Evolutionary conservation across 805 yeast species (phyloP).

Genomic region (Scheffersomyces coipomensis): DNA sequence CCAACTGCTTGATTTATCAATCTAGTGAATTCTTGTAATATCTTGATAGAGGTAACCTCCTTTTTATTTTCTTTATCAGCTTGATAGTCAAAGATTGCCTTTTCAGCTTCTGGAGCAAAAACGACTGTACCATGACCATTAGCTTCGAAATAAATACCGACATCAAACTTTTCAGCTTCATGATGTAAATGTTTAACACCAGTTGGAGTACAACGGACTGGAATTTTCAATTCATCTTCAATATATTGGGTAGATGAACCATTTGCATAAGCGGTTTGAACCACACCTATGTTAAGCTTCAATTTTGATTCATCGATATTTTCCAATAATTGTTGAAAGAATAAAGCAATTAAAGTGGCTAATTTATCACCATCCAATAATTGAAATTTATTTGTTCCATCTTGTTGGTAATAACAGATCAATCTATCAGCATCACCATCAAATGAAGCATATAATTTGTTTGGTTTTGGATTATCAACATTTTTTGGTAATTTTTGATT

Average conservation of each 20-base stretch:
- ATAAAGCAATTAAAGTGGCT: slow-evolving; percentile 77
- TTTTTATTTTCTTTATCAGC: slow-evolving; percentile 33
- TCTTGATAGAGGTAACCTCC: slow-evolving; percentile 48
- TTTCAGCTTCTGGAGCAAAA: slow-evolving; percentile 56
- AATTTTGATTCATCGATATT: slow-evolving; percentile 47
- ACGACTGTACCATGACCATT: slow-evolving; percentile 98
- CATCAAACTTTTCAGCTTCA: slow-evolving; percentile 78
- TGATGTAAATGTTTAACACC: slow-evolving; percentile 97
- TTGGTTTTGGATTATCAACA: slow-evolving; percentile 39
- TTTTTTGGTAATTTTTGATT: slow-evolving; percentile 75
- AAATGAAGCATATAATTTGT: slow-evolving; percentile 70
- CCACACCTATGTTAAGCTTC: slow-evolving; percentile 64
- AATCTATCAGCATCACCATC: slow-evolving; percentile 98
- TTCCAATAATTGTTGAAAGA: slow-evolving; percentile 51
- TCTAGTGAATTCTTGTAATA: slow-evolving; percentile 59
- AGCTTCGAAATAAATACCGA: slow-evolving; percentile 96
- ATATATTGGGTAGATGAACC: slow-evolving; percentile 84
- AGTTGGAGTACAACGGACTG: slow-evolving; percentile 87
- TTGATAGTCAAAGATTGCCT: slow-evolving; percentile 27
- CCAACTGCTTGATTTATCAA: slow-evolving; percentile 97
- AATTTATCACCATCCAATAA: slow-evolving; percentile 92
- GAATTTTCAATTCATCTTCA: slow-evolving; percentile 57
- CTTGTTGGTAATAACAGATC: slow-evolving; percentile 65
- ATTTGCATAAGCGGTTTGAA: slow-evolving; percentile 97
- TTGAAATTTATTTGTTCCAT: slow-evolving; percentile 35